phyloP scores from a whole-genome alignment of 768 basidiomycete genomes.

The Sporobolomyces phaffii region DNA sequence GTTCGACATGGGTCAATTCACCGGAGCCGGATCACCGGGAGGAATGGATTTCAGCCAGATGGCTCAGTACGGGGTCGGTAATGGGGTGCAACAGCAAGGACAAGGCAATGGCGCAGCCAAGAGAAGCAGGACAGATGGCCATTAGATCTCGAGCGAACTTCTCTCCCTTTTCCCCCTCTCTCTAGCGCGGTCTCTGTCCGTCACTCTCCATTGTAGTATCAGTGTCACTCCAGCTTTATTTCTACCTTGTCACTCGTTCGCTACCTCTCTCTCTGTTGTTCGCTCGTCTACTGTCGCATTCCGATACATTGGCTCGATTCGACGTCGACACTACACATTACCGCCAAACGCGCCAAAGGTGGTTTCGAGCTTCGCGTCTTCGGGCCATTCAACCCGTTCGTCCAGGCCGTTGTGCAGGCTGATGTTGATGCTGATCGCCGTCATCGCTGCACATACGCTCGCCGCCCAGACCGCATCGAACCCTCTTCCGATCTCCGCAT shows the following conservation, averaged over 20 bases:
- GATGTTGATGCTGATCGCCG: slow-evolving; percentile 10
- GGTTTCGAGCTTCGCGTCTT: background rate
- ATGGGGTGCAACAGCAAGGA: background rate
- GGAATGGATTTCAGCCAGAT: slow-evolving; percentile 9
- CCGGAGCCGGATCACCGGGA: background rate
- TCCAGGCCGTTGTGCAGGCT: slow-evolving; percentile 33
- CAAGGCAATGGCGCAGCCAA: background rate
- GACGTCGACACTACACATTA: too few species aligned
- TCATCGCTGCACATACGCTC: background rate
- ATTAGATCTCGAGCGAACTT: too few species aligned
- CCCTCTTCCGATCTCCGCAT: slow-evolving; percentile 3
- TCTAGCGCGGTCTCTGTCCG: background rate
- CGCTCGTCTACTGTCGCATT: background rate
- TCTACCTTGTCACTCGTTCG: background rate
- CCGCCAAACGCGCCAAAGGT: too few species aligned
- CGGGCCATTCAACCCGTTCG: slow-evolving; percentile 29
- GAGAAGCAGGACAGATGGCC: slow-evolving; percentile 7
- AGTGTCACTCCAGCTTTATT: too few species aligned
- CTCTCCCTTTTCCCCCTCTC: background rate
- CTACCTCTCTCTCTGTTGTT: background rate
- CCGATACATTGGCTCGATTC: background rate
- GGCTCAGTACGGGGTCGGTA: background rate
- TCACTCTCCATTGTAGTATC: too few species aligned
- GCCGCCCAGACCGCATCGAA: slow-evolving; percentile 26
- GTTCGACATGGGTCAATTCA: slow-evolving; percentile 7